Evolutionary conservation across 768 basidiomycete species (phyloP), one percentile per base, ranked within the genome.

Genomic region (Zangia roseola): DNA sequence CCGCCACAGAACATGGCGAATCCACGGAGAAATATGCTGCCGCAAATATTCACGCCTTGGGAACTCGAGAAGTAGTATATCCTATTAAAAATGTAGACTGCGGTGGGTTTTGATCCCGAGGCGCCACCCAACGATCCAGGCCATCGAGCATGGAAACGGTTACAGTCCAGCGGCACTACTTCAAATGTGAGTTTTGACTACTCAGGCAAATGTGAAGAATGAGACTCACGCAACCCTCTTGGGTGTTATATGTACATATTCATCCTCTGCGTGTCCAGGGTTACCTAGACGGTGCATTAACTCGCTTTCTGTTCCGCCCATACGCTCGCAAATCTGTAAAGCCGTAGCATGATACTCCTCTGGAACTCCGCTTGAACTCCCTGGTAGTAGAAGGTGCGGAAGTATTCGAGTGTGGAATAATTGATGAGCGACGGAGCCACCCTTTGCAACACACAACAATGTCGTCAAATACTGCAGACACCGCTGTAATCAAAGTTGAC

Each of bases 321-420:
- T 64, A 21, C 47, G 58, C 19, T 69, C 64, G 43, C 64, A 64
- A 20, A 68, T 61, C 12, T 33, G 48, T 31, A 56, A 30, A 2
- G 65, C 67, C 33, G 48, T 49, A 14, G 40, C 40, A 43, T 69
- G 67, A 43, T 64, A 65, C 52, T 70, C 67, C 17, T 54, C 55
- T 9, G 69, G 69, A 28, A 69, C 53, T 4, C 65, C 67, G 5
- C 57, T 52, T 14, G 61, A 59, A 43, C 49, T 54, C 40, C 49
- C 62, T 14, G 64, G 60, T 6, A 65, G 52, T 13, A 70, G 52
- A 36, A 69, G 52, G 43, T 69, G 60, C 10, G 67, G 67, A 28
- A 69, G 65, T 47, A 69, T 57, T 26, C 67, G 67, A n/a, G 67
- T 69, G 53, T 69, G 67, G 54, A 69, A 69, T 45, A 69, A 44